phyloP scores from a whole-genome alignment of 106 monocot genomes.

The Apostasia ramifera region DNA sequence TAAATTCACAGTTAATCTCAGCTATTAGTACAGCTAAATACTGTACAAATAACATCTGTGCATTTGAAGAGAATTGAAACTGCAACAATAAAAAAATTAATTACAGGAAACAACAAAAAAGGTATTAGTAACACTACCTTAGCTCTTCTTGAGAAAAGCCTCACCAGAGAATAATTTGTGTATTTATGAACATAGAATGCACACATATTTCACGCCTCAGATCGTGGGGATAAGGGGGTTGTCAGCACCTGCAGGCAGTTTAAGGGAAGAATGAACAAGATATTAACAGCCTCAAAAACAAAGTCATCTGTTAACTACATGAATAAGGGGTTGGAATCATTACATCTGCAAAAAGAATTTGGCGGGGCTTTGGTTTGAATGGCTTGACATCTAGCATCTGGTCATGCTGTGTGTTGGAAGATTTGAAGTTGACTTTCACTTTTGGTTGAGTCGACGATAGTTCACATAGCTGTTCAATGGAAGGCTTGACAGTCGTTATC shows the following conservation, averaged over 20 bases:
- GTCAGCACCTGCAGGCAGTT: conserved; percentile 26
- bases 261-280: neutral
- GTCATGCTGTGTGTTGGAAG: neutral
- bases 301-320: neutral
- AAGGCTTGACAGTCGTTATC: neutral
- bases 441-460: neutral
- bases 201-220: conserved; percentile 24
- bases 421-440: neutral
- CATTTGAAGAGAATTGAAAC: neutral
- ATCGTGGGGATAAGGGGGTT: conserved; percentile 30
- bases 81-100: neutral
- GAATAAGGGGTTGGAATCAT: neutral
- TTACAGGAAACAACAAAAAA: neutral
- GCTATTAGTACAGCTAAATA: neutral
- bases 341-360: conserved; percentile 63
- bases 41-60: neutral
- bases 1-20: neutral
- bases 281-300: neutral
- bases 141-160: neutral
- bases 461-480: neutral
- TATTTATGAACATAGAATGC: neutral
- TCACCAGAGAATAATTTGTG: neutral
- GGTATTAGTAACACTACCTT: neutral
- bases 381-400: conserved; percentile 9
- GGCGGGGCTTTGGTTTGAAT: conserved; percentile 18